These are phyloP conservation scores for Sporopachydermia lactativora DNA, from an alignment of 805 yeast species.

Conservation along the genomic window DNA sequence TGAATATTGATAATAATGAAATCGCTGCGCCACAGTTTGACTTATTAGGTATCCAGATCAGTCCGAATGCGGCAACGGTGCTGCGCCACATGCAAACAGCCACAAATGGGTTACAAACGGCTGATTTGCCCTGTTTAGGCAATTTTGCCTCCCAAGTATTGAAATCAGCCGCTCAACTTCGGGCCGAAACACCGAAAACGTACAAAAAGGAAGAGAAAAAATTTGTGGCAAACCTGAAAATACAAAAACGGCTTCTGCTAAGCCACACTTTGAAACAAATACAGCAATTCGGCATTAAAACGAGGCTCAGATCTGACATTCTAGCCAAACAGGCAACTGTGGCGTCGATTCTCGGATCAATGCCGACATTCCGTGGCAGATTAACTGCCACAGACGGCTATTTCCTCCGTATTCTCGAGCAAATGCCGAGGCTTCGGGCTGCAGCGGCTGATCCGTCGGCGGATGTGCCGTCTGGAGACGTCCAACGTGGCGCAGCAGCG, in stretches of 20 bases:
- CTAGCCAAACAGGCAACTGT: slow-evolving; percentile 47
- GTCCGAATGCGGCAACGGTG: slow-evolving; percentile 30
- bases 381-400: slow-evolving; percentile 29
- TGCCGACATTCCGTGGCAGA: slow-evolving; percentile 29
- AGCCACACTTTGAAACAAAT: slow-evolving; percentile 68
- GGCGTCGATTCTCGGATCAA: slow-evolving; percentile 43
- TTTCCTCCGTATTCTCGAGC: slow-evolving; percentile 60
- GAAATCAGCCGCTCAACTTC: slow-evolving; percentile 45
- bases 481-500: slow-evolving; percentile 63
- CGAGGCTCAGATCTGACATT: slow-evolving; percentile 52
- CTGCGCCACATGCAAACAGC: slow-evolving; percentile 42
- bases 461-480: slow-evolving; percentile 64
- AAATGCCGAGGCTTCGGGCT: slow-evolving; percentile 66
- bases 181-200: slow-evolving; percentile 63
- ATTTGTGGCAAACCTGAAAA: slow-evolving; percentile 50
- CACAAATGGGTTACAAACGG: slow-evolving; percentile 19
- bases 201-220: slow-evolving; percentile 66
- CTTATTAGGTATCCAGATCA: too few species aligned
- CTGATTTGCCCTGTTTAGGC: slow-evolving; percentile 32
- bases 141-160: slow-evolving; percentile 41
- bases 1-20: neutral
- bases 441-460: slow-evolving; percentile 45
- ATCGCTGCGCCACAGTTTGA: too few species aligned
- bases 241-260: slow-evolving; percentile 67
- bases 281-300: slow-evolving; percentile 61